These are phyloP conservation scores for Thalia dealbata DNA, from an alignment of 176 grass and related monocot species.

Conservation along the genomic window DNA sequence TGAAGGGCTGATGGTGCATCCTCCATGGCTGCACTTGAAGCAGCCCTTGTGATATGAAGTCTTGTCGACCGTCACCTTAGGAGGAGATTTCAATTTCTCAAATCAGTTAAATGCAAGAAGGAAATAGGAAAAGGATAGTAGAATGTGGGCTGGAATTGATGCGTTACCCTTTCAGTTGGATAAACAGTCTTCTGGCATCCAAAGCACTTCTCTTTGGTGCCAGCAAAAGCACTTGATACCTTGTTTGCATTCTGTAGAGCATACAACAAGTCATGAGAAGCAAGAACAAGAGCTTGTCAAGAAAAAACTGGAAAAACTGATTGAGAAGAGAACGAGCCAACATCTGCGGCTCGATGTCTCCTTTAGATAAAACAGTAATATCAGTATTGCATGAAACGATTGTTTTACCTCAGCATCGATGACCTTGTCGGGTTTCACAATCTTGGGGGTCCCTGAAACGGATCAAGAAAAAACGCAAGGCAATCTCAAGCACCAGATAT, in stretches of 20 bases:
- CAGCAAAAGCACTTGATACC: constrained; percentile 76
- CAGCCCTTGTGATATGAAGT: constrained; percentile 93
- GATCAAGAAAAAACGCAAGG: constrained; percentile 1
- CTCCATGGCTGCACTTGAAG: constrained; percentile 98
- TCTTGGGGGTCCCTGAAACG: constrained; percentile 78
- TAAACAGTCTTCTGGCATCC: constrained; percentile 89
- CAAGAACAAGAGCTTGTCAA: too few species aligned
- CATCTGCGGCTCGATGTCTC: neutral
- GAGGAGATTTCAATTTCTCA: neutral
- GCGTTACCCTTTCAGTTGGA: constrained; percentile 81
- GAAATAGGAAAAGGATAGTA: neutral
- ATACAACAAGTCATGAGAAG: neutral
- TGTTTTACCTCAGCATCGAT: constrained; percentile 59
- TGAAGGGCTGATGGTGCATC: constrained; percentile 95
- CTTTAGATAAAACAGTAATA: neutral
- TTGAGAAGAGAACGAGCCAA: neutral
- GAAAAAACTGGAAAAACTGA: too few species aligned
- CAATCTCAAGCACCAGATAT: neutral
- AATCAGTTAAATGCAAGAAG: neutral
- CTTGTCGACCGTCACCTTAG: constrained; percentile 76
- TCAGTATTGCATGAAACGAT: neutral
- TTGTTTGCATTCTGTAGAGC: constrained; percentile 69
- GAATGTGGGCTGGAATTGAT: neutral
- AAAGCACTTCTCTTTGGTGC: constrained; percentile 92
- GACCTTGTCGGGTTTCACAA: constrained; percentile 79